Base-by-base conservation (phyloP, 2,329 filamentous ascomycete species). In the Setomelanomma holmii region DNA sequence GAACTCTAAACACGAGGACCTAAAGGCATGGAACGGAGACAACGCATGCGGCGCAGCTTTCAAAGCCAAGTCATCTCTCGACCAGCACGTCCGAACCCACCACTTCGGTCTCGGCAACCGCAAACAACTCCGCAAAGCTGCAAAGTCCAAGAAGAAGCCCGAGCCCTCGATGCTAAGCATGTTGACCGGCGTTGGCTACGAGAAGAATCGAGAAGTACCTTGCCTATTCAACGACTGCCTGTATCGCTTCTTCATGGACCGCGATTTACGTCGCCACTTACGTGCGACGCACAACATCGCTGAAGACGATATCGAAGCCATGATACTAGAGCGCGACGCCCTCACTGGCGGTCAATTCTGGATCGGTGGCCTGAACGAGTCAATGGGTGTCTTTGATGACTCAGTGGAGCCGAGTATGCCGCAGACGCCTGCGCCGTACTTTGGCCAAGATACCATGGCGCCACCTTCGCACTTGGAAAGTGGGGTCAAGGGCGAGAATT, bases 81-180 rank as follows among this genome's bases (percentile, higher is more conserved):
- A 93, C 72, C 89, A 95, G 60, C 93, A 98, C 69, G 82, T 97
- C 39, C 87, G 90, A 17, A 91, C 89, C 41, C 84, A 90, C 19
- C 93, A 98, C 71, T 79, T 96, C 21, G 86, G 87, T n/a, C 76
- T 84, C 19, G 75, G 73, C 10, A 77, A 75, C 51, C 70, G 69
- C 51, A 76, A 67, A 48, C 58, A 66, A 38, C 54, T 56, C 40
- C 75, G 68, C 66, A 69, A 73, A 57, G 58, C 69, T 43, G 64
- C 67, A 52, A 74, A 75, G 69, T 74, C 66, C 70, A 74, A 53
- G 69, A 66, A 60, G 56, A 58, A 65, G 41, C 44, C 61, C n/a
- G 61, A 67, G 12, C 57, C 64, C 14, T 64, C 65, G 6, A 67
- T 64, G 55, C 54, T 71, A 49, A 66, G 83, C 17, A 74, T 81